Base-by-base conservation (phyloP, 768 basidiomycete genomes). In the Krasilnikovozyma curviuscula region DNA sequence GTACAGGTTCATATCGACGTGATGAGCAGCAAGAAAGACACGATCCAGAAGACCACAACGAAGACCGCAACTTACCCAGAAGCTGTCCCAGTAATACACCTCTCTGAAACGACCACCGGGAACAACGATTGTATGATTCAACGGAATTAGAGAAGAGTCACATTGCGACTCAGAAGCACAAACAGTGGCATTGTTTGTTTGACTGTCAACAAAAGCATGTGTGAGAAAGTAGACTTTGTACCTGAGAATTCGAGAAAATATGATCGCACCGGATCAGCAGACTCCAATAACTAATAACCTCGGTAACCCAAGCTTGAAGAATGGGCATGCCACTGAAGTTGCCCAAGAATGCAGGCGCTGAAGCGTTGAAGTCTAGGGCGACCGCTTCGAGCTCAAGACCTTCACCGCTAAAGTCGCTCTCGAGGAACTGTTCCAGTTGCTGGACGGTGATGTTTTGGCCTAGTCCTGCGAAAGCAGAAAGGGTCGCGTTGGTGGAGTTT, bases 51-150 rank as follows among this genome's bases (percentile, higher is more conserved):
- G 3, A n/a, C 18, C 7, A 25, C 9, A 23, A 34, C 3, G 12
- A 21, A 23, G 13, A 31, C 46, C 18, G 8, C 16, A 1, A 34
- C 21, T 45, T 25, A 27, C 43, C n/a, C n/a, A n/a, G n/a, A n/a
- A n/a, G n/a, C n/a, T n/a, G 45, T 61, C 59, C 58, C 63, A 65
- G 49, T 66, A 63, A 55, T 66, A 66, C 23, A 61, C 58, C 56
- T 57, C 54, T 10, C 32, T 23, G 65, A 88, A 93, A 5, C 88
- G 74, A 37, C 73, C 72, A 59, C 88, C 88, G 6, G 89, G 88
- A 31, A 93, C 73, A 21, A 89, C 81, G 57, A 93, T 84, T 0
- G 82, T 85, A 58, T 89, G 74, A 58, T 93, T 93, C 40, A 93
- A 68, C 2, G 86, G 85, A 54, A 93, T 86, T 40, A 93, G 66